Percentiles rank a stretch among this genome's conserved stretches.
These are phyloP conservation scores for Erucastrum elatum DNA, from an alignment of 345 rosid species.

Conservation along the genomic window DNA sequence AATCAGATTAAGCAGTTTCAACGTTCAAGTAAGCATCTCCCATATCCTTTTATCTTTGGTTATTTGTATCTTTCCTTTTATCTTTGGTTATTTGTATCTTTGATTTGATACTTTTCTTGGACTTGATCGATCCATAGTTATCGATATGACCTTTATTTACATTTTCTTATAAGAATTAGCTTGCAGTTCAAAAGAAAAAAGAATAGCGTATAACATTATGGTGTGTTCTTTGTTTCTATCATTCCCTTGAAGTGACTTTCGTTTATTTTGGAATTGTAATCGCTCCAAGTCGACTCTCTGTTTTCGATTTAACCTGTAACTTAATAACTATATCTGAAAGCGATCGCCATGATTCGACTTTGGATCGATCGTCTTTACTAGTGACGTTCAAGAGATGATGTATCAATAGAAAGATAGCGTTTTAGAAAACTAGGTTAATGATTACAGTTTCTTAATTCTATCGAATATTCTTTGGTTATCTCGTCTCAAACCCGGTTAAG, in stretches of 20 bases:
- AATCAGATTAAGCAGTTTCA: background rate
- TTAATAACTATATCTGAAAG: background rate
- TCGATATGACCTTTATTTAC: background rate
- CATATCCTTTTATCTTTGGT: background rate
- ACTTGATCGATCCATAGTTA: background rate
- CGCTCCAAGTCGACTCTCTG: background rate
- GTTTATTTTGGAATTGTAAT: background rate
- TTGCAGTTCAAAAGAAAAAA: too few species aligned
- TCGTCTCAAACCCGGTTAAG: conserved; percentile 14
- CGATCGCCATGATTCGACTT: background rate
- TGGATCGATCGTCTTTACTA: background rate
- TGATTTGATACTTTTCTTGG: background rate
- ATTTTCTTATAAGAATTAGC: background rate
- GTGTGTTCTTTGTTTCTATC: background rate
- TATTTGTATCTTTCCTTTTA: too few species aligned
- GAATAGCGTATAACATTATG: background rate
- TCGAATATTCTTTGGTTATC: conserved; percentile 11
- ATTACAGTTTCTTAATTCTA: background rate
- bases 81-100: background rate
- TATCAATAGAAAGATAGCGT: background rate
- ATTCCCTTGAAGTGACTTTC: background rate
- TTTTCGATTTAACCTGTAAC: background rate
- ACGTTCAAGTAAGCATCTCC: conserved; percentile 18
- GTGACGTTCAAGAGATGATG: background rate
- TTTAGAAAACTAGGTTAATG: background rate